Evolutionary conservation across 257 asterid species (phyloP).

Genomic region (Rhazya stricta): DNA sequence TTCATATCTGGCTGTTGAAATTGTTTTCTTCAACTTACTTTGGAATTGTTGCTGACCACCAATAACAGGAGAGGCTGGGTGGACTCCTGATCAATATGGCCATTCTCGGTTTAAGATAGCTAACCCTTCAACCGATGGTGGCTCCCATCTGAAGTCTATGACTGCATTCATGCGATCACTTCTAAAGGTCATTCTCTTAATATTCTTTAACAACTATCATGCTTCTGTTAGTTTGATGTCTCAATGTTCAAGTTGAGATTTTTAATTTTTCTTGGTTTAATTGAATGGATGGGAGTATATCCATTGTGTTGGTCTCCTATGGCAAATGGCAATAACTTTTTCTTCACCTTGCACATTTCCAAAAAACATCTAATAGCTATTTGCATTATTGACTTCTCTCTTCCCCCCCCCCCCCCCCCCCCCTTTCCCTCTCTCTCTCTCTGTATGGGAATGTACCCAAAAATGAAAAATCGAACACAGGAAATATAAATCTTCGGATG

Average conservation of each 20-base stretch:
- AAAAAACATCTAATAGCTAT: no score
- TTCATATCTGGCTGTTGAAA: neutral
- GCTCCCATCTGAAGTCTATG: conserved; percentile 67
- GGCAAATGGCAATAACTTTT: neutral
- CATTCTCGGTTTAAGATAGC: conserved; percentile 71
- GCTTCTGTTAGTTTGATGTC: neutral
- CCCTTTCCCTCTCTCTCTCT: neutral
- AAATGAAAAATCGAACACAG: neutral
- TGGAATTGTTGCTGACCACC: conserved; percentile 28
- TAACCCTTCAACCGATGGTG: conserved; percentile 56
- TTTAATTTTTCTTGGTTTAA: neutral
- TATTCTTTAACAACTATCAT: neutral
- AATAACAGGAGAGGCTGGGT: conserved; percentile 84
- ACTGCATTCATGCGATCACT: conserved; percentile 91
- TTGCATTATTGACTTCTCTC: neutral
- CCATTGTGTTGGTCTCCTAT: neutral
- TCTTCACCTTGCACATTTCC: neutral
- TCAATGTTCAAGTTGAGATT: neutral
- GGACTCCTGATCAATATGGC: conserved; percentile 94
- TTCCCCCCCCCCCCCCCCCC: no score
- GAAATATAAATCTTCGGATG: neutral
- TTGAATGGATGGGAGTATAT: neutral
- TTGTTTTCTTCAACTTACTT: conserved; percentile 12
- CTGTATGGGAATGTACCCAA: neutral
- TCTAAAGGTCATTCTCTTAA: conserved; percentile 49